Percentiles rank a stretch among this genome's conserved stretches.
Conservation (phyloP, 2,329 filamentous ascomycete species). For the Trichoderma sp. region DNA sequence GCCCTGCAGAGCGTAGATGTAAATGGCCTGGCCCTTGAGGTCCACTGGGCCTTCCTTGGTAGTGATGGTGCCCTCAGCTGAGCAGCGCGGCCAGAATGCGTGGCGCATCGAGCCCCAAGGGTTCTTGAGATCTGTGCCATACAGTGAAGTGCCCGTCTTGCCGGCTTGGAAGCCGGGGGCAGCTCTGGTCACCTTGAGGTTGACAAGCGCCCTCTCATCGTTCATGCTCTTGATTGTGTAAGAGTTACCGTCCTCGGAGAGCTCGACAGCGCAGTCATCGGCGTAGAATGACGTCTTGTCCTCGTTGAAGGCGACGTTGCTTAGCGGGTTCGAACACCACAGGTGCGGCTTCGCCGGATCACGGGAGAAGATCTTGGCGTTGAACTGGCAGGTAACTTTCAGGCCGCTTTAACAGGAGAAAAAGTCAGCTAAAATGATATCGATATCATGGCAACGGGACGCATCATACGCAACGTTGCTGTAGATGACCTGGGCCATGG, state of each 20-base stretch:
- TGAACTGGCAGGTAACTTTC: slow-evolving; percentile 89
- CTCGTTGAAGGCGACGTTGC: slow-evolving; percentile 78
- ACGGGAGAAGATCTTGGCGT: slow-evolving; percentile 83
- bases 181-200: slow-evolving; percentile 73
- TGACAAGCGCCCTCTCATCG: slow-evolving; percentile 77
- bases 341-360: slow-evolving; percentile 69
- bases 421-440: not conserved
- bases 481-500: slow-evolving; percentile 89
- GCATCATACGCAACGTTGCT: slow-evolving; percentile 84
- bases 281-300: slow-evolving; percentile 82
- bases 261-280: slow-evolving; percentile 77
- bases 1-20: slow-evolving; percentile 84
- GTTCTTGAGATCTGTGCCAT: slow-evolving; percentile 77
- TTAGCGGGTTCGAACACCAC: slow-evolving; percentile 80
- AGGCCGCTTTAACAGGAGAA: slow-evolving; percentile 64
- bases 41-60: slow-evolving; percentile 79
- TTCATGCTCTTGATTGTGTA: slow-evolving; percentile 90
- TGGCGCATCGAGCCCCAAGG: slow-evolving; percentile 95
- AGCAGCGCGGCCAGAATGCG: slow-evolving; percentile 88
- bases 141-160: slow-evolving; percentile 78
- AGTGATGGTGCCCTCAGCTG: slow-evolving; percentile 76
- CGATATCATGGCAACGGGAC: not conserved
- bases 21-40: slow-evolving; percentile 75
- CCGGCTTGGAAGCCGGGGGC: slow-evolving; percentile 83
- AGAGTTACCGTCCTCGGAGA: slow-evolving; percentile 76